Evolutionary conservation across 768 basidiomycete species (phyloP).

Genomic region (Cubamyces lactineus): DNA sequence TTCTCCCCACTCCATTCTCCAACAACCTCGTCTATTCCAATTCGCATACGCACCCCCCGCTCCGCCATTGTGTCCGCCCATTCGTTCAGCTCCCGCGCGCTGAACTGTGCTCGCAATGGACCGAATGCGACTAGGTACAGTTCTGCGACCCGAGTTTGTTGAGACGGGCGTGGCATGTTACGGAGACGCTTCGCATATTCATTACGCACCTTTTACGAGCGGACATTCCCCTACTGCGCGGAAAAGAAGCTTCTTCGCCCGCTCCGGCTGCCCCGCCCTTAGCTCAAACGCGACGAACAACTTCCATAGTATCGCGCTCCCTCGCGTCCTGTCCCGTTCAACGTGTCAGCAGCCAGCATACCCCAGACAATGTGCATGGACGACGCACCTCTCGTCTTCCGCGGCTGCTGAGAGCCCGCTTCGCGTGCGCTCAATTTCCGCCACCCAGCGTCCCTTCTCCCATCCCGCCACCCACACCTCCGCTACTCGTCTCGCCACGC

Average conservation of each 20-base stretch:
- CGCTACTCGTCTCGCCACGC: constrained; percentile 57
- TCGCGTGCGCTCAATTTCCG: constrained; percentile 72
- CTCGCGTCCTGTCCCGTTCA: constrained; percentile 53
- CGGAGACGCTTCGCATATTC: constrained; percentile 11
- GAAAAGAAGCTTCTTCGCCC: constrained; percentile 74
- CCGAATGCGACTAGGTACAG: constrained; percentile 81
- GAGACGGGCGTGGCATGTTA: not conserved
- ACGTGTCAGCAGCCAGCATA: constrained; percentile 6
- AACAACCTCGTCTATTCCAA: constrained; percentile 60
- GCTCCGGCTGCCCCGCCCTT: constrained; percentile 54
- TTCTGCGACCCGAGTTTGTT: constrained; percentile 43
- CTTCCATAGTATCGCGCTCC: constrained; percentile 71
- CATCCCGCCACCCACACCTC: constrained; percentile 84
- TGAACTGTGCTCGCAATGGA: constrained; percentile 66
- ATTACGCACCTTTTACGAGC: constrained; percentile 63
- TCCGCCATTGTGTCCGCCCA: constrained; percentile 80
- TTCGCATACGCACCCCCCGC: constrained; percentile 64
- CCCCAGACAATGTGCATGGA: not conserved
- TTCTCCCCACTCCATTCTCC: constrained; percentile 40
- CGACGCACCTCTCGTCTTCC: constrained; percentile 65
- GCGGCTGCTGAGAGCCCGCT: constrained; percentile 63
- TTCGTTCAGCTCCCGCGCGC: constrained; percentile 55
- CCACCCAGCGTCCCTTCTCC: constrained; percentile 73
- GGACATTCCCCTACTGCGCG: constrained; percentile 78
- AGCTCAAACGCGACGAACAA: constrained; percentile 81